phyloP scores from a whole-genome alignment of 208 protist genomes.

The Novymonas esmeraldas region DNA sequence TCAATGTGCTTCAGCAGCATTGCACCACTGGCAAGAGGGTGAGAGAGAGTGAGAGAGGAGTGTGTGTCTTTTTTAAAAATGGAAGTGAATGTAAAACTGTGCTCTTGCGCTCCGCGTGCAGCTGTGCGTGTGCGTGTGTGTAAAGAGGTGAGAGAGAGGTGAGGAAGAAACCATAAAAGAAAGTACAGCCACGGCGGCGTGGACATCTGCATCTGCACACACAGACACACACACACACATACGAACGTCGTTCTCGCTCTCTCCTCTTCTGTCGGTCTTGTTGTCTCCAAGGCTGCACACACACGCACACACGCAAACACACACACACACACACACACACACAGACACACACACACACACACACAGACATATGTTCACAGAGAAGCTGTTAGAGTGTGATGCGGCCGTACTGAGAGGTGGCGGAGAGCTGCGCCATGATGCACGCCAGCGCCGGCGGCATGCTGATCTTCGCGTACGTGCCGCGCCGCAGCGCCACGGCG shows the following conservation, averaged over 20 bases:
- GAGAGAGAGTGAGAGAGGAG: not conserved
- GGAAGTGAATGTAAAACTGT: not conserved
- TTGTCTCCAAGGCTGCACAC: no score
- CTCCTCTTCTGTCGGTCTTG: no score
- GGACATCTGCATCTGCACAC: no score
- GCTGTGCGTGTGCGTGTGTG: not conserved
- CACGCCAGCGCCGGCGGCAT: constrained; percentile 51
- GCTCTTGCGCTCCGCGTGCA: not conserved
- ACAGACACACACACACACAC: constrained; percentile 3
- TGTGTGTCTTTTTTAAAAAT: not conserved
- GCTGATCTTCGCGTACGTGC: constrained; percentile 51
- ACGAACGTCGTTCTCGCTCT: no score
- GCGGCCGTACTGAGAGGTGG: constrained; percentile 46
- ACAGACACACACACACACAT: no score
- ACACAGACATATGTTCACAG: not conserved
- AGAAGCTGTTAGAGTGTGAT: constrained; percentile 44
- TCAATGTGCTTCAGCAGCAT: constrained; percentile 44
- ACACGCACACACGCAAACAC: not conserved
- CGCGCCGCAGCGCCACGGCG: constrained; percentile 33
- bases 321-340: not conserved
- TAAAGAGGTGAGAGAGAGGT: not conserved
- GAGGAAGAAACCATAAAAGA: not conserved
- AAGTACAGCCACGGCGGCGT: not conserved
- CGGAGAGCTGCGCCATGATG: constrained; percentile 54
- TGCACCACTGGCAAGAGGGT: not conserved